Evolutionary conservation across 106 monocot species (phyloP).

Genomic region (Narthecium ossifragum): DNA sequence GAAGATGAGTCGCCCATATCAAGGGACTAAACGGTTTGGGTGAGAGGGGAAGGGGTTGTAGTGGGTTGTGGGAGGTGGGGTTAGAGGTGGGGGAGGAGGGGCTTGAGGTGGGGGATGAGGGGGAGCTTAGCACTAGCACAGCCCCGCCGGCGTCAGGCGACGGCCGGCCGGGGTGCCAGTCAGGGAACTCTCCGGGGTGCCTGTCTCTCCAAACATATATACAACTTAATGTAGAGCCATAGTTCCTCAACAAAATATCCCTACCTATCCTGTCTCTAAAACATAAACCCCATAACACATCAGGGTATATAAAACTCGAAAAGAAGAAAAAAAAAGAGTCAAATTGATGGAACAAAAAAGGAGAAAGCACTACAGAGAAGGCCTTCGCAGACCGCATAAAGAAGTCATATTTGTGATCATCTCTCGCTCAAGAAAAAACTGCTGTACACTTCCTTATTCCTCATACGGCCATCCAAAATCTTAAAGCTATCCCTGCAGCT

Average conservation of each 20-base stretch:
- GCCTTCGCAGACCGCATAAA: constrained; percentile 9
- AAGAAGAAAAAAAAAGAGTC: neutral
- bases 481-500: constrained; percentile 17
- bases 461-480: constrained; percentile 17
- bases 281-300: neutral
- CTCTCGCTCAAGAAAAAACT: constrained; percentile 8
- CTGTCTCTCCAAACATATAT: no score
- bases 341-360: constrained; percentile 2
- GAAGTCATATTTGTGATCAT: neutral
- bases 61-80: no score
- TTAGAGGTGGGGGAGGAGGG: no score
- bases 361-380: constrained; percentile 12
- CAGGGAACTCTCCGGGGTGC: no score
- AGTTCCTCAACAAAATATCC: neutral
- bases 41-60: no score
- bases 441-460: constrained; percentile 15
- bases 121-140: no score
- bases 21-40: no score
- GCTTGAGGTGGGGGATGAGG: no score
- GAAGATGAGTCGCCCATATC: no score
- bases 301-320: neutral
- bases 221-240: no score
- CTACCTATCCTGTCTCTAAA: neutral
- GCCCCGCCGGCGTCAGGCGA: no score
- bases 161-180: no score